phyloP scores from a whole-genome alignment of 495 filamentous ascomycete species.

The Xylaria intraflava region DNA sequence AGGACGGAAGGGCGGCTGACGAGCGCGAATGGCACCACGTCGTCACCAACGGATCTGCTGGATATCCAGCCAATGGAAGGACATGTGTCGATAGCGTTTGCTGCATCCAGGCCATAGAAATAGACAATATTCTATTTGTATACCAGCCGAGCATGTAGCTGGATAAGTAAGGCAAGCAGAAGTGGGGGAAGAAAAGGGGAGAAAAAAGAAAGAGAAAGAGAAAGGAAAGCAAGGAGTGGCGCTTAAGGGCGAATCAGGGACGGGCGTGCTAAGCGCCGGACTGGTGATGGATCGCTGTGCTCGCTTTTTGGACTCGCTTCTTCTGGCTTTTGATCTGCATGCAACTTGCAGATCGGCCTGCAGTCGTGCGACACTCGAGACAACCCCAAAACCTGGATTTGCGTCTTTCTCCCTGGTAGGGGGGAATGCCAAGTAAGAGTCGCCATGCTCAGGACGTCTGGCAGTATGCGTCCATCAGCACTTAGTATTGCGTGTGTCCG shows the following conservation, averaged over 20 bases:
- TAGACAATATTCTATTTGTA: no score
- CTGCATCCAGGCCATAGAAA: no score
- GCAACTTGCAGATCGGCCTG: neutral
- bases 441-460: no score
- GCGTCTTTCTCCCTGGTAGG: no score
- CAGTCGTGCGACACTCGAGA: neutral
- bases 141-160: no score
- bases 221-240: neutral
- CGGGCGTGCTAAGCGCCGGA: slow-evolving; percentile 5
- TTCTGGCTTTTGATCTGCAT: neutral
- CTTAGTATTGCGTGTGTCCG: no score
- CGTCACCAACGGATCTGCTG: no score
- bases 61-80: neutral
- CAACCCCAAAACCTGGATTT: no score
- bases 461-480: no score
- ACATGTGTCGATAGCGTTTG: no score
- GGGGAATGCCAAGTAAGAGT: neutral
- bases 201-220: neutral
- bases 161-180: no score
- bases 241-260: slow-evolving; percentile 11
- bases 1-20: neutral
- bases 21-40: slow-evolving; percentile 6
- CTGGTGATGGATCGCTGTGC: neutral
- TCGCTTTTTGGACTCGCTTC: neutral
- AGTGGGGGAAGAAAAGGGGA: no score